These are phyloP conservation scores for Serendipita sp. DNA, from an alignment of 768 basidiomycete species.

Conservation along the genomic window DNA sequence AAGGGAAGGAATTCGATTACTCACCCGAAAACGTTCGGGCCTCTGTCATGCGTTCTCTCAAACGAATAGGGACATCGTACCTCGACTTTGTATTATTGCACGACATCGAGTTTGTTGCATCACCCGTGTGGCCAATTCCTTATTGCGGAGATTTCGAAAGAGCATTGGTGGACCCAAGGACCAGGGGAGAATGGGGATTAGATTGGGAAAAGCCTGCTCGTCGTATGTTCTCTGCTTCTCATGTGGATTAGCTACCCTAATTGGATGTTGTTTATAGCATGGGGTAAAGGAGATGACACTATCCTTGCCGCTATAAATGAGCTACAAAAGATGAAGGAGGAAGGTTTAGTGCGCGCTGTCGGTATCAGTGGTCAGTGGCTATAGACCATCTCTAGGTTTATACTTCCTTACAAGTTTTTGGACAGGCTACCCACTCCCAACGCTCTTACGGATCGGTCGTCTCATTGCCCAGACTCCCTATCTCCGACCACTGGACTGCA, in stretches of 20 bases:
- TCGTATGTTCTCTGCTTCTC: neutral
- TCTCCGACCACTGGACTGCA: conserved; percentile 55
- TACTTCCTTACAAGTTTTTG: neutral
- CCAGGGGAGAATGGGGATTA: conserved; percentile 52
- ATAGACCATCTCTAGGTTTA: neutral
- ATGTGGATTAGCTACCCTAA: neutral
- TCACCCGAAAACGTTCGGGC: conserved; percentile 45
- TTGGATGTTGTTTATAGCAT: conserved; percentile 1
- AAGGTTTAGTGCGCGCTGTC: conserved; percentile 55
- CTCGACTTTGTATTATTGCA: conserved; percentile 72
- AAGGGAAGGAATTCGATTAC: conserved; percentile 64
- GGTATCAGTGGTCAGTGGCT: conserved; percentile 55
- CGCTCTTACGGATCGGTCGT: conserved; percentile 67
- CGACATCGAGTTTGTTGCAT: conserved; percentile 65
- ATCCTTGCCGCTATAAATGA: conserved; percentile 53
- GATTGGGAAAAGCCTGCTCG: conserved; percentile 28
- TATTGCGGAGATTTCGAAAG: conserved; percentile 37
- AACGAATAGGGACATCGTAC: conserved; percentile 56
- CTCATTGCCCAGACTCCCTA: conserved; percentile 52
- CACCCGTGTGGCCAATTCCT: conserved; percentile 29
- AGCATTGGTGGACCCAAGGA: conserved; percentile 27
- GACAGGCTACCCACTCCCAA: conserved; percentile 65
- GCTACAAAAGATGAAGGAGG: conserved; percentile 49
- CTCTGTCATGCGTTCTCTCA: conserved; percentile 49
- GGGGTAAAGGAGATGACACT: conserved; percentile 55